A percentile compares a stretch with the other conserved stretches of the same genome.
Evolutionary conservation across 306 rosid species (phyloP).

Genomic region (Calophaca sinica): DNA sequence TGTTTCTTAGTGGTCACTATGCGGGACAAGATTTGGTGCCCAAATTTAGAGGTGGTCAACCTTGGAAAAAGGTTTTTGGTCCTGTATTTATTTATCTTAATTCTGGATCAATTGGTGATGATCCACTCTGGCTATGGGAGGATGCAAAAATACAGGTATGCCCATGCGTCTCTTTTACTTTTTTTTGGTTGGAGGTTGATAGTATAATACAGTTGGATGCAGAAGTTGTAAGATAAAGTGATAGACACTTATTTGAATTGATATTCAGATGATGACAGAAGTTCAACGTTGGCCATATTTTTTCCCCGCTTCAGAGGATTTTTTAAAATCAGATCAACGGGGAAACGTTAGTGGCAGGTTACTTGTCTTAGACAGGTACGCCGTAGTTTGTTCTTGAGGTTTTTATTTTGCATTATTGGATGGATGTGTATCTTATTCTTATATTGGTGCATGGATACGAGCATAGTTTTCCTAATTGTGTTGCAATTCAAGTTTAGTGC

Average conservation of each 20-base stretch:
- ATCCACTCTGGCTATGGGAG: constrained; percentile 74
- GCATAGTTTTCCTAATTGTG: neutral
- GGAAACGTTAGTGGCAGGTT: constrained; percentile 72
- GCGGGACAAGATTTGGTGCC: constrained; percentile 79
- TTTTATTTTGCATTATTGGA: constrained; percentile 1
- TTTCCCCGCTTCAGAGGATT: constrained; percentile 83
- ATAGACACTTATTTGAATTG: constrained; percentile 49
- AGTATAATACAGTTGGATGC: constrained; percentile 35
- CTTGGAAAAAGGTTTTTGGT: constrained; percentile 95
- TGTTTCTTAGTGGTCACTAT: constrained; percentile 88
- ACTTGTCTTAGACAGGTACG: constrained; percentile 73
- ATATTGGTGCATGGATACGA: constrained; percentile 21
- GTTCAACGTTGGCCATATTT: constrained; percentile 84
- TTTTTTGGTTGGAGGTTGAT: constrained; percentile 44
- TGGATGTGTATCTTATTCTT: constrained; percentile 18
- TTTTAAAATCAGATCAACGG: constrained; percentile 62
- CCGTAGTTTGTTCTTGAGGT: constrained; percentile 32
- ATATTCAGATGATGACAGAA: constrained; percentile 72
- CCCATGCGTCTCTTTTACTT: constrained; percentile 35
- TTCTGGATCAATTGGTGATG: constrained; percentile 53
- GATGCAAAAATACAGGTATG: constrained; percentile 83
- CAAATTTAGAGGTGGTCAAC: constrained; percentile 62
- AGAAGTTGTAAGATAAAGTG: constrained; percentile 38
- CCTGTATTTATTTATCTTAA: constrained; percentile 78
- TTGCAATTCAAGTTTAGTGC: constrained; percentile 20